Percentiles rank a stretch among this genome's conserved stretches.
These are phyloP conservation scores for Peniophora sp. DNA, from an alignment of 1,284 basidiomycete species.

Conservation along the genomic window DNA sequence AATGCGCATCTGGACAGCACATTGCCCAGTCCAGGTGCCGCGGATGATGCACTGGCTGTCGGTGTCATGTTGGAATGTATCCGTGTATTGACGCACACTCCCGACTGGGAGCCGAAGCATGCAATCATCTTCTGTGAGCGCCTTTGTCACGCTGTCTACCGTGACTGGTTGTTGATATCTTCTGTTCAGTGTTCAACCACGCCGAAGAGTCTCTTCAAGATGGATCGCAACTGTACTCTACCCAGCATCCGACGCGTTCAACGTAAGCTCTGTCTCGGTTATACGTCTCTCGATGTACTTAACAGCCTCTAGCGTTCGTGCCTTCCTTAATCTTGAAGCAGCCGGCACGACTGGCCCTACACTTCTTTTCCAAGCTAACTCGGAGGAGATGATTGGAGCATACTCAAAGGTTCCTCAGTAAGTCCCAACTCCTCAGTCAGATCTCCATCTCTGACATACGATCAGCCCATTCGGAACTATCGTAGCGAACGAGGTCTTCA, in stretches of 20 bases:
- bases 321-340: constrained; percentile 91
- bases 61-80: constrained; percentile 91
- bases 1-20: constrained; percentile 90
- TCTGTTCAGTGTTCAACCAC: constrained; percentile 79
- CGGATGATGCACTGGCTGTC: constrained; percentile 83
- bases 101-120: constrained; percentile 69
- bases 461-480: constrained; percentile 83
- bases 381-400: constrained; percentile 88
- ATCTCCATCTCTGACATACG: background rate
- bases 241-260: constrained; percentile 69
- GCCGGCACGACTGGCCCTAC: constrained; percentile 87
- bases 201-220: constrained; percentile 95
- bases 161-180: background rate
- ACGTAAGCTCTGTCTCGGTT: no score
- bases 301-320: constrained; percentile 57
- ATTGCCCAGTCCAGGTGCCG: constrained; percentile 75
- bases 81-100: constrained; percentile 71
- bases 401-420: constrained; percentile 80
- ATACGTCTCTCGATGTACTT: background rate
- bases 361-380: constrained; percentile 93
- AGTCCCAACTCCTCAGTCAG: constrained; percentile 1
- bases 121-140: constrained; percentile 73
- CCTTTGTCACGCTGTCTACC: no score
- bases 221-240: constrained; percentile 88
- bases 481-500: constrained; percentile 91